phyloP scores from a whole-genome alignment of 2,329 filamentous ascomycete species.

The Penicillium sp. region DNA sequence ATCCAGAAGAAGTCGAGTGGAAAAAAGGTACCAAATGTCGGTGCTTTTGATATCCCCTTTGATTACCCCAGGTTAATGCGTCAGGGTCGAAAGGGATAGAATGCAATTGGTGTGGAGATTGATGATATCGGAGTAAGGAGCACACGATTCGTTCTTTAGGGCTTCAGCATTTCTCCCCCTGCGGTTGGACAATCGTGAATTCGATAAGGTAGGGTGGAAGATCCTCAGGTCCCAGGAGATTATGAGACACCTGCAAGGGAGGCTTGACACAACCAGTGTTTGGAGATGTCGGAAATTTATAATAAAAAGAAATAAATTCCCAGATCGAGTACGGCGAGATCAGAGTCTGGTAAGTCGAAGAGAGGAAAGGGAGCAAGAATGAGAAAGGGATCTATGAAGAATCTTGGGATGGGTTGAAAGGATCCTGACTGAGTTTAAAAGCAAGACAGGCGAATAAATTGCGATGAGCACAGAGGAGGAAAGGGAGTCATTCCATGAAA shows the following conservation, averaged over 20 bases:
- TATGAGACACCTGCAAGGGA: slow-evolving; percentile 26
- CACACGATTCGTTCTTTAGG: slow-evolving; percentile 14
- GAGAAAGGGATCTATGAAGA: slow-evolving; percentile 24
- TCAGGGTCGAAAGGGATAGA: slow-evolving; percentile 29
- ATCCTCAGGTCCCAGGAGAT: slow-evolving; percentile 12
- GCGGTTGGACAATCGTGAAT: slow-evolving; percentile 19
- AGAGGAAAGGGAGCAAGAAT: slow-evolving; percentile 18
- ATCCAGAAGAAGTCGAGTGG: slow-evolving; percentile 14
- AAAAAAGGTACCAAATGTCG: slow-evolving; percentile 26
- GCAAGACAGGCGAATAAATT: slow-evolving; percentile 2
- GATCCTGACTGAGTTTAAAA: slow-evolving; percentile 7
- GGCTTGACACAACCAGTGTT: slow-evolving; percentile 5
- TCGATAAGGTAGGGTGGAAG: slow-evolving; percentile 17
- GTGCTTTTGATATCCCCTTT: slow-evolving; percentile 25
- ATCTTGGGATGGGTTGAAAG: slow-evolving; percentile 9
- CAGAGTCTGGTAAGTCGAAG: not conserved
- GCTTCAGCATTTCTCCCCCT: slow-evolving; percentile 29
- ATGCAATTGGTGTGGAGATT: slow-evolving; percentile 24
- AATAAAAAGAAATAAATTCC: not conserved
- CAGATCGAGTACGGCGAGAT: not conserved
- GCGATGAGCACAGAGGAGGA: slow-evolving; percentile 9
- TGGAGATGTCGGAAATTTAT: not conserved
- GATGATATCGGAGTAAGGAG: not conserved
- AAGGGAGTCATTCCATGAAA: slow-evolving; percentile 16
- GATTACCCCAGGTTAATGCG: slow-evolving; percentile 27